Evolutionary conservation across 2,329 filamentous ascomycete species (phyloP).

Genomic region (Coniosporium tulheliwenetii): DNA sequence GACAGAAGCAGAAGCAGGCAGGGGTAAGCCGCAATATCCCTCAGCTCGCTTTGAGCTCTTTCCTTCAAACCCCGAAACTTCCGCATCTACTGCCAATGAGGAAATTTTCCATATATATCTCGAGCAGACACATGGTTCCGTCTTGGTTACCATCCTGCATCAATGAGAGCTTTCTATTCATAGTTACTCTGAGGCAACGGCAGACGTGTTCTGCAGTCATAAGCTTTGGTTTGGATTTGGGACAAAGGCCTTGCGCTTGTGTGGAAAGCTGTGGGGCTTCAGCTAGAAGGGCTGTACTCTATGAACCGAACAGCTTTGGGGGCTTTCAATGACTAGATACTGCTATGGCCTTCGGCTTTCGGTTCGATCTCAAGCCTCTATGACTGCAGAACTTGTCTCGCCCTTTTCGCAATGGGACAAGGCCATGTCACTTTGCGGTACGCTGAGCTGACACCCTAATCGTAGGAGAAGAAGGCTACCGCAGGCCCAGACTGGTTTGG

Average conservation of each 20-base stretch:
- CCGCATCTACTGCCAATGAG: slow-evolving; percentile 38
- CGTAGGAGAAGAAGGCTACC: slow-evolving; percentile 43
- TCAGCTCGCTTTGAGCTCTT: slow-evolving; percentile 9
- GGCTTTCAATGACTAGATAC: background rate
- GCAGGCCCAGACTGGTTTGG: slow-evolving; percentile 79
- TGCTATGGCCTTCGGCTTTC: no score
- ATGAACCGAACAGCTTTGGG: no score
- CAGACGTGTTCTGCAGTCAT: no score
- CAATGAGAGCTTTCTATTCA: slow-evolving; percentile 48
- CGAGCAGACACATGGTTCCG: slow-evolving; percentile 63
- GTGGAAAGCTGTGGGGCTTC: no score
- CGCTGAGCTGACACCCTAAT: slow-evolving; percentile 10
- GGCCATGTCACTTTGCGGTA: no score
- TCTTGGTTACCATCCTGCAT: slow-evolving; percentile 65
- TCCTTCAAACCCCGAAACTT: no score
- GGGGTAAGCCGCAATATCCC: slow-evolving; percentile 32
- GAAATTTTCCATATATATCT: slow-evolving; percentile 52
- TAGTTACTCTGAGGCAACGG: slow-evolving; percentile 57
- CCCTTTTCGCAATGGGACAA: slow-evolving; percentile 1
- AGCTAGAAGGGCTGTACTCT: no score
- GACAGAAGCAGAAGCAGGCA: slow-evolving; percentile 26
- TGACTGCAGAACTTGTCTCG: slow-evolving; percentile 1
- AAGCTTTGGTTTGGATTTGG: no score
- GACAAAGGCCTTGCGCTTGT: no score
- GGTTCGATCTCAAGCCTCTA: no score